Percentiles rank a stretch among this genome's conserved stretches.
Evolutionary conservation across 1,139 yeast genomes (phyloP).

Genomic region (Yamadazyma sp.): DNA sequence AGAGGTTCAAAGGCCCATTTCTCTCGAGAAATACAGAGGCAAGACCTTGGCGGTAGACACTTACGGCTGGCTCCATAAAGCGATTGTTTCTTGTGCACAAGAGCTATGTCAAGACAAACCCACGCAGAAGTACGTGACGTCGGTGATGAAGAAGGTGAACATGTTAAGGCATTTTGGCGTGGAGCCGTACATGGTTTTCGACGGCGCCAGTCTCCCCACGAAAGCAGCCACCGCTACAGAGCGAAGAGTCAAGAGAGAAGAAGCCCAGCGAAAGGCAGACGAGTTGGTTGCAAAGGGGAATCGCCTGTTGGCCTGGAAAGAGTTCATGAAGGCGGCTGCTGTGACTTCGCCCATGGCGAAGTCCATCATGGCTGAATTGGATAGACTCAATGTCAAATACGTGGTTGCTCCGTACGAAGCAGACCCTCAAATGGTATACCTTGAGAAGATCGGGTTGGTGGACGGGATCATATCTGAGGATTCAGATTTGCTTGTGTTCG

Average conservation of each 20-base stretch:
- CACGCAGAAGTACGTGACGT: conserved; percentile 64
- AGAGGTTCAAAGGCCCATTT: conserved; percentile 62
- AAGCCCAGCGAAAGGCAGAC: conserved; percentile 58
- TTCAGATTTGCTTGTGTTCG: conserved; percentile 88
- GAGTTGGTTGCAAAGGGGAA: conserved; percentile 53
- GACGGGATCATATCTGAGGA: conserved; percentile 93
- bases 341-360: conserved; percentile 93
- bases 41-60: conserved; percentile 88
- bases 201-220: conserved; percentile 84
- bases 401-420: conserved; percentile 99
- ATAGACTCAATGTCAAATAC: conserved; percentile 57
- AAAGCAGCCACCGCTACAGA: conserved; percentile 73
- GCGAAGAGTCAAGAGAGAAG: conserved; percentile 56
- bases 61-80: conserved; percentile 94
- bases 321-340: conserved; percentile 76
- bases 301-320: conserved; percentile 59
- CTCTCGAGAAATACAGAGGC: conserved; percentile 66
- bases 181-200: conserved; percentile 87
- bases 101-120: conserved; percentile 75
- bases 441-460: conserved; percentile 73
- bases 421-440: conserved; percentile 92
- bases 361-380: conserved; percentile 72
- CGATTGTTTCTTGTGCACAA: conserved; percentile 78
- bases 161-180: conserved; percentile 71
- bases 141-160: conserved; percentile 59